Evolutionary conservation across 1,284 basidiomycete genomes (phyloP).

Genomic region (Malassezia dermatis): DNA sequence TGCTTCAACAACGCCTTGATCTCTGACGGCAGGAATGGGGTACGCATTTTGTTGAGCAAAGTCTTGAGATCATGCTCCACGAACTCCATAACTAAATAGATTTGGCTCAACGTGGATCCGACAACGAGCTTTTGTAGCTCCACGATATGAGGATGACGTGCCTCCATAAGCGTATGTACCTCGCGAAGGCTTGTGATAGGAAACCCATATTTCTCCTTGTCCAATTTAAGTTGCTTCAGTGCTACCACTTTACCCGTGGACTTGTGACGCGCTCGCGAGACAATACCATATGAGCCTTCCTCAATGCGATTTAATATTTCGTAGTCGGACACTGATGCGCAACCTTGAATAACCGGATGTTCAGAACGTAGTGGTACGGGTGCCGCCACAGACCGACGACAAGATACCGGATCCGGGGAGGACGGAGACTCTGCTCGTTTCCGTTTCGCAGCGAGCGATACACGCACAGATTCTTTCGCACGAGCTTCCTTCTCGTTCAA

Average conservation of each 20-base stretch:
- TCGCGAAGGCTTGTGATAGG: slow-evolving; percentile 94
- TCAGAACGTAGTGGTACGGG: not conserved
- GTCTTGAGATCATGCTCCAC: slow-evolving; percentile 99
- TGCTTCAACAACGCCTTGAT: slow-evolving; percentile 94
- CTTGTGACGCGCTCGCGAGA: slow-evolving; percentile 67
- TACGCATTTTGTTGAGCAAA: slow-evolving; percentile 72
- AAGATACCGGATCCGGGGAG: not conserved
- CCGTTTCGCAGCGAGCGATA: not conserved
- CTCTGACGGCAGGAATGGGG: slow-evolving; percentile 89
- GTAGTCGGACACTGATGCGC: slow-evolving; percentile 33
- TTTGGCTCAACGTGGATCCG: slow-evolving; percentile 96
- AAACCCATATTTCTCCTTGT: slow-evolving; percentile 94
- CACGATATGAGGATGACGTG: slow-evolving; percentile 80
- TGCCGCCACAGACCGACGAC: not conserved
- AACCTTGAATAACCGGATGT: slow-evolving; percentile 28
- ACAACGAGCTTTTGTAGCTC: slow-evolving; percentile 91
- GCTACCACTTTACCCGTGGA: slow-evolving; percentile 81
- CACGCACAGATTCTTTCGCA: slow-evolving; percentile 9
- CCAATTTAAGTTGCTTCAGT: slow-evolving; percentile 93
- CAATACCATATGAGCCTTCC: slow-evolving; percentile 95
- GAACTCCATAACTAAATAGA: slow-evolving; percentile 99
- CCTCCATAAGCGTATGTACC: slow-evolving; percentile 77
- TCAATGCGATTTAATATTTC: slow-evolving; percentile 82
- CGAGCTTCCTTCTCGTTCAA: not conserved
- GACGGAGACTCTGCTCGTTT: not conserved